These are phyloP conservation scores for Tephrocybe sp. DNA, from an alignment of 768 basidiomycete genomes.

Conservation along the genomic window DNA sequence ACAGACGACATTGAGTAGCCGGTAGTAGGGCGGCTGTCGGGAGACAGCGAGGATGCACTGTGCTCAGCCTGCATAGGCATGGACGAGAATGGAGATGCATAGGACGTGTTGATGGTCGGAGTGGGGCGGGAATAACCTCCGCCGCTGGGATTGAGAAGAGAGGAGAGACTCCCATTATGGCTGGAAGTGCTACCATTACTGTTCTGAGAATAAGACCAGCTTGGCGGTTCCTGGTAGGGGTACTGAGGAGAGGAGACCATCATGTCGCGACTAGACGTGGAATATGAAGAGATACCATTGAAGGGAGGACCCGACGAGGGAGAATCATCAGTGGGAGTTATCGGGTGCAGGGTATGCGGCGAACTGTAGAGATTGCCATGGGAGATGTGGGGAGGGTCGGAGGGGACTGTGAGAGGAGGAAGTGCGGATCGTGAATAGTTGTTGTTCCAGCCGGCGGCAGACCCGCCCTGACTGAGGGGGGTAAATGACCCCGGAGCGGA, in stretches of 20 bases:
- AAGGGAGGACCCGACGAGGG: slow-evolving; percentile 47
- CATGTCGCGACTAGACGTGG: slow-evolving; percentile 40
- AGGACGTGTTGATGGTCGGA: slow-evolving; percentile 73
- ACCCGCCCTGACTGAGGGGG: slow-evolving; percentile 60
- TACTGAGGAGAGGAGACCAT: slow-evolving; percentile 56
- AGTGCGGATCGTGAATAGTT: slow-evolving; percentile 63
- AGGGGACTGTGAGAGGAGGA: slow-evolving; percentile 83
- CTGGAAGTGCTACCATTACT: slow-evolving; percentile 54
- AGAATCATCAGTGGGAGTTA: slow-evolving; percentile 71
- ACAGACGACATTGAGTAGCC: slow-evolving; percentile 87
- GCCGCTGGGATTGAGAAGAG: slow-evolving; percentile 73
- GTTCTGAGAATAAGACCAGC: slow-evolving; percentile 49
- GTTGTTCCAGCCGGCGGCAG: slow-evolving; percentile 54
- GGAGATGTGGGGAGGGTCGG: slow-evolving; percentile 63
- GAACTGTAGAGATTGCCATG: slow-evolving; percentile 61
- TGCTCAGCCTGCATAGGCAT: slow-evolving; percentile 70
- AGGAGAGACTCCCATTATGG: slow-evolving; percentile 75
- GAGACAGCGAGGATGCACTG: slow-evolving; percentile 73
- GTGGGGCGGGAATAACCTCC: slow-evolving; percentile 58
- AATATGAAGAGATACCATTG: slow-evolving; percentile 44
- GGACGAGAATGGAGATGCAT: slow-evolving; percentile 67
- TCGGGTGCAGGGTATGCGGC: slow-evolving; percentile 62
- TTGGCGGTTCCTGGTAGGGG: slow-evolving; percentile 60
- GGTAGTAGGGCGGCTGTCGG: slow-evolving; percentile 83
- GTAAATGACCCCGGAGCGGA: slow-evolving; percentile 82